Base-by-base conservation (phyloP, 768 basidiomycete species). In the Podaxis sp. region DNA sequence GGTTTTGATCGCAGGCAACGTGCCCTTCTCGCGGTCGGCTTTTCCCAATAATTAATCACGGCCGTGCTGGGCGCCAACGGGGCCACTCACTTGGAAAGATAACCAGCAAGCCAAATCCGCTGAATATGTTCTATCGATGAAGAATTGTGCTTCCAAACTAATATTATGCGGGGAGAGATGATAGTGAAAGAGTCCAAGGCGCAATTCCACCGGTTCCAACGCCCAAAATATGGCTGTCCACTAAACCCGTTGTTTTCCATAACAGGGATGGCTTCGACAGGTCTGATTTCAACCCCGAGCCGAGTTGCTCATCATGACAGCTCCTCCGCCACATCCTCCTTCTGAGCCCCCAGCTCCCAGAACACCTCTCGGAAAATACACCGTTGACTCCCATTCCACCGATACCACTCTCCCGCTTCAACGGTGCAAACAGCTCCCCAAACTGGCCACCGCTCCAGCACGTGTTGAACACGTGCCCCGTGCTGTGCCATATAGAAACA, bases 1-100 rank as follows among this genome's bases (percentile, higher is more conserved):
- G 77, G 77, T 86, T 88, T 87, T 88, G 87, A 88, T 89, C 79
- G 79, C 81, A 82, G 77, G 80, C 87, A 89, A 89, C 87, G 88
- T 90, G 88, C 84, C 87, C 83, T 77, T 78, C 75, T 80, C 73
- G 76, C 77, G 77, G 65, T 77, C 81, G 77, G 76, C 76, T 79
- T 79, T 78, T 81, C 77, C 75, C 76, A 79, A 79, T 72, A 70
- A 75, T 73, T 71, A 73, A 67, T 68, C 61, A 55, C 61, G 24
- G 60, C 63, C 52, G 49, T 26, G 42, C 59, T 58, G 61, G 52
- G 64, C 57, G 61, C 68, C 59, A 46, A 9, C n/a, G 7, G 44
- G 44, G 1, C 44, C 44, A 46, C 44, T 19, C 19, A 46, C 44
- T 19, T 46, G 44, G 44, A 19, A 9, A 46, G 59, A 66, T 59